phyloP scores from a whole-genome alignment of 83 land plant species.

The Picea abies region DNA sequence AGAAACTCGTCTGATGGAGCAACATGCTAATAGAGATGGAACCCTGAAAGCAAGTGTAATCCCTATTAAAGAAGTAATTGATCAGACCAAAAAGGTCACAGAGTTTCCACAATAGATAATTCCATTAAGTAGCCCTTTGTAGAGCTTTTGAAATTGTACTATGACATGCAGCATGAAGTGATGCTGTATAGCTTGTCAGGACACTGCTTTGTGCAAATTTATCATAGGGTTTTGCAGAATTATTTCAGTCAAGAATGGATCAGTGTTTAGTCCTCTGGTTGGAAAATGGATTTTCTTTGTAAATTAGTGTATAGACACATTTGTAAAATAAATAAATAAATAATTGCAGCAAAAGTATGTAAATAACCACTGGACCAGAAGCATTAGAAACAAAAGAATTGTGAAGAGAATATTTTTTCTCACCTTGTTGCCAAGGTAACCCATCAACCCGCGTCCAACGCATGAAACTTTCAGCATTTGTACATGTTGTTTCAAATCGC shows the following conservation, averaged over 20 bases:
- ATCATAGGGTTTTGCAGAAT: too few relatives aligned
- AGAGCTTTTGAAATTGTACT: background rate
- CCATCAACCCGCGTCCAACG: constrained; percentile 71
- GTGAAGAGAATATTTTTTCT: background rate
- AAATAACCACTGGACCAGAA: background rate
- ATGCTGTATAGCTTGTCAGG: background rate
- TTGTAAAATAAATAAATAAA: constrained; percentile 13
- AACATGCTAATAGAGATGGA: constrained; percentile 88
- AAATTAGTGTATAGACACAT: background rate
- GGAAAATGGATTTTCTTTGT: background rate
- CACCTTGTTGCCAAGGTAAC: constrained; percentile 74
- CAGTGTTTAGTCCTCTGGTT: background rate
- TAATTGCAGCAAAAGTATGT: background rate
- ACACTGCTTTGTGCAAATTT: background rate
- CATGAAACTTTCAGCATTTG: constrained; percentile 55
- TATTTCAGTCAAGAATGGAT: background rate
- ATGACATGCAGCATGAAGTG: background rate
- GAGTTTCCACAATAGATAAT: background rate
- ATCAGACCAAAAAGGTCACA: background rate
- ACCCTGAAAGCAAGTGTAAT: constrained; percentile 47
- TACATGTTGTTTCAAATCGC: constrained; percentile 41
- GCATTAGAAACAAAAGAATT: background rate
- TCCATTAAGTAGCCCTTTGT: background rate
- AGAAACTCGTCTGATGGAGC: constrained; percentile 60
- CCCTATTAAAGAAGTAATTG: background rate